These are phyloP conservation scores for Salvia splendens DNA, from an alignment of 257 asterid genomes.

Conservation along the genomic window DNA sequence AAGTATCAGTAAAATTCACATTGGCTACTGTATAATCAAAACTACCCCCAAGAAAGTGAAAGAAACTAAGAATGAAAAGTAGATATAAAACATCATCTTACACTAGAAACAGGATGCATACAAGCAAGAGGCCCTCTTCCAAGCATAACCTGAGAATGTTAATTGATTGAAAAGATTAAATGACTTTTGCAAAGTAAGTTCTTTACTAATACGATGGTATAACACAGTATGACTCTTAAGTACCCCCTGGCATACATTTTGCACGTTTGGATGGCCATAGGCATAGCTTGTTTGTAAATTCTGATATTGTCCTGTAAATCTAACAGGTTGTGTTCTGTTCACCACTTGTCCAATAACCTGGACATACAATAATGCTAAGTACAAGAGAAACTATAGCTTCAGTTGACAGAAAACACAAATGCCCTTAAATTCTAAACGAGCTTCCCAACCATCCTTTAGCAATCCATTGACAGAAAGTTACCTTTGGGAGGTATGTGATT, in stretches of 20 bases:
- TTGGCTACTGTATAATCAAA: conserved; percentile 4
- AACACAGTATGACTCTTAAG: conserved; percentile 13
- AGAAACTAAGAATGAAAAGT: neutral
- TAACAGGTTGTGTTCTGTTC: conserved; percentile 57
- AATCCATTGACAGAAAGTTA: conserved; percentile 17
- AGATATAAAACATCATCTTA: conserved; percentile 39
- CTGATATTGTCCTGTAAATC: conserved; percentile 63
- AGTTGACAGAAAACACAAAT: neutral
- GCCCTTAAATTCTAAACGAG: neutral
- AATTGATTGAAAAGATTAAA: conserved; percentile 28
- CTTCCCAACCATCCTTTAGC: neutral
- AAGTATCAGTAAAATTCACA: conserved; percentile 24
- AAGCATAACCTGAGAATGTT: conserved; percentile 59
- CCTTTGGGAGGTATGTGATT: neutral
- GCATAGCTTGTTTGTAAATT: conserved; percentile 53
- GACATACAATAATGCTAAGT: conserved; percentile 19
- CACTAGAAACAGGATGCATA: conserved; percentile 68
- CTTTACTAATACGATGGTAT: neutral
- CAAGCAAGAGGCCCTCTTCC: conserved; percentile 71
- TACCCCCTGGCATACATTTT: conserved; percentile 50
- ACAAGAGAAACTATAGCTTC: conserved; percentile 6
- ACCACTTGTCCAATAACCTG: conserved; percentile 63
- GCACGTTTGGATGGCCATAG: conserved; percentile 60
- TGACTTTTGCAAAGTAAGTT: conserved; percentile 15
- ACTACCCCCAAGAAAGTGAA: neutral